A percentile compares a stretch with the other conserved stretches of the same genome.
Evolutionary conservation across 306 rosid genomes (phyloP).

Genomic region (Cucumis cinereus): DNA sequence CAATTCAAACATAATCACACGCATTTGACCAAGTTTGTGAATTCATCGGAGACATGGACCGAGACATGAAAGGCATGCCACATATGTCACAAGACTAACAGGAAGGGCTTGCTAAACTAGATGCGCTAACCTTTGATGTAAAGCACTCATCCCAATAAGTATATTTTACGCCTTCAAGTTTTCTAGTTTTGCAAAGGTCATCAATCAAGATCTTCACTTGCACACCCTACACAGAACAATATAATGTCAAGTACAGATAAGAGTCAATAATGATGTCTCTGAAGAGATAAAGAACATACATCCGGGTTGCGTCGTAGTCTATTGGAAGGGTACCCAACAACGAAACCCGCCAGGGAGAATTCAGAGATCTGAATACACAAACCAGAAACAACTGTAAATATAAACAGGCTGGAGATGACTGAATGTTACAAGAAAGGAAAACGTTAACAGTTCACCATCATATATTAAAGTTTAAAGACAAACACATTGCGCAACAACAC

Average conservation of each 20-base stretch:
- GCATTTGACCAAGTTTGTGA: background rate
- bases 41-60: background rate
- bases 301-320: conserved; percentile 14
- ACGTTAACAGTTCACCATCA: background rate
- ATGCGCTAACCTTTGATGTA: conserved; percentile 58
- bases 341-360: conserved; percentile 48
- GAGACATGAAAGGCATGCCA: background rate
- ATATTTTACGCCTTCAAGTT: conserved; percentile 41
- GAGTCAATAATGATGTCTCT: conserved; percentile 1
- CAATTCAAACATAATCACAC: background rate
- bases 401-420: background rate
- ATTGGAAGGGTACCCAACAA: conserved; percentile 53
- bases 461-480: background rate
- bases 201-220: conserved; percentile 51
- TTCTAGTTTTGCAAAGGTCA: conserved; percentile 37
- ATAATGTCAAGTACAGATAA: background rate
- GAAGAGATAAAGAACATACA: conserved; percentile 27
- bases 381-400: conserved; percentile 9
- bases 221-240: conserved; percentile 26
- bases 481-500: background rate
- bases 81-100: background rate
- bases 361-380: conserved; percentile 45
- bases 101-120: background rate
- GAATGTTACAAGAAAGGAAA: background rate
- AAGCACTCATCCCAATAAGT: conserved; percentile 76